A percentile compares a stretch with the other conserved stretches of the same genome.
Evolutionary conservation across 306 rosid genomes (phyloP).

Genomic region (Fragaria ananassa): DNA sequence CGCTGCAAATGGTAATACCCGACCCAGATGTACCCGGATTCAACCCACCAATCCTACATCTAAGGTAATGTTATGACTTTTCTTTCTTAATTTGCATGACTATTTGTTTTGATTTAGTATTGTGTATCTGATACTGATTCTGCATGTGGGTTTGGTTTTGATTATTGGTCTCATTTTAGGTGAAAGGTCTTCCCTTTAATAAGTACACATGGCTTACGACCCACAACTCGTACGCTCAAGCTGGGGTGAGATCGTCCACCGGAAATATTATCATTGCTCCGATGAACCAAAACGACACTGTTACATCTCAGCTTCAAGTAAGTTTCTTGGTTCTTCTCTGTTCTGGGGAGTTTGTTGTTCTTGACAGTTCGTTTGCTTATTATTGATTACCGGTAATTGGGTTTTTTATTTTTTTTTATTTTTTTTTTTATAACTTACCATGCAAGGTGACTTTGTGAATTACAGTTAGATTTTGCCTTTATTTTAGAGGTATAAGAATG

Average conservation of each 20-base stretch:
- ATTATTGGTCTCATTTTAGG: conserved; percentile 29
- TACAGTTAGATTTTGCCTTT: not conserved
- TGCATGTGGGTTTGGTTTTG: not conserved
- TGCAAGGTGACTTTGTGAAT: not conserved
- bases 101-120: not conserved
- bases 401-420: not conserved
- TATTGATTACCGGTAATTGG: not conserved
- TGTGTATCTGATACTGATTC: not conserved
- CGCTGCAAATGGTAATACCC: conserved; percentile 78
- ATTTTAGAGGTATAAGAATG: not conserved
- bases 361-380: not conserved
- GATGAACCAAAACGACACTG: conserved; percentile 77
- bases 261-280: conserved; percentile 56
- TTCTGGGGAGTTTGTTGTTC: not conserved
- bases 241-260: conserved; percentile 59
- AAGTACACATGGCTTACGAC: conserved; percentile 92
- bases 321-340: not conserved
- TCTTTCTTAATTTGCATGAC: not conserved
- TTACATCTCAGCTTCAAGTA: conserved; percentile 71
- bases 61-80: conserved; percentile 38
- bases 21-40: conserved; percentile 76
- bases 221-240: conserved; percentile 74
- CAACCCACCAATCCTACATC: conserved; percentile 58
- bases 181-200: conserved; percentile 71
- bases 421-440: not conserved